phyloP scores from a whole-genome alignment of 2,329 filamentous ascomycete genomes.

The Colletotrichum siamense region DNA sequence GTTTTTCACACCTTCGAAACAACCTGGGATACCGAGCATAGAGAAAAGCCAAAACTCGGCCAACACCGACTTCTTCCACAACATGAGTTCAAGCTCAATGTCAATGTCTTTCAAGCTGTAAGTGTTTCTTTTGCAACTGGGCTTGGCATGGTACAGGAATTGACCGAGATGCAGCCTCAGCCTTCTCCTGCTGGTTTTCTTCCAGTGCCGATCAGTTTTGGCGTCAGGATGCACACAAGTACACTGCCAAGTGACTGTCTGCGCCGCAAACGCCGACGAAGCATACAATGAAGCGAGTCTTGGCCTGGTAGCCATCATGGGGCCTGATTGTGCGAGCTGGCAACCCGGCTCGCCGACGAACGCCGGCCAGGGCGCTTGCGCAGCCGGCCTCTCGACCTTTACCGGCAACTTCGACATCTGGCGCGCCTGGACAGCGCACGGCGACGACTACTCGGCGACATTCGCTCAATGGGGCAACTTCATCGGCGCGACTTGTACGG shows the following conservation, averaged over 20 bases:
- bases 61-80: not conserved
- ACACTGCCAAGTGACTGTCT: not conserved
- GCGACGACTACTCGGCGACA: not conserved
- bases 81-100: not conserved
- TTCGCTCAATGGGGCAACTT: constrained; percentile 7
- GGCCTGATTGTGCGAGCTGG: constrained; percentile 10
- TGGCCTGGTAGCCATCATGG: constrained; percentile 1
- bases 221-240: not conserved
- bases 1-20: not conserved
- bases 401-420: not conserved
- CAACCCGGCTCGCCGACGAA: not conserved
- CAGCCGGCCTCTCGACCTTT: not conserved
- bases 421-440: not conserved
- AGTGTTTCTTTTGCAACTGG: not conserved
- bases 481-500: not conserved
- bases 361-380: not conserved
- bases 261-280: not conserved
- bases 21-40: not conserved
- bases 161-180: not conserved
- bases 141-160: not conserved
- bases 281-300: constrained; percentile 5
- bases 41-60: not conserved
- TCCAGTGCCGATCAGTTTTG: not conserved
- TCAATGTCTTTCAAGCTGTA: not conserved
- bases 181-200: not conserved